Evolutionary conservation across 306 rosid genomes (phyloP), one percentile per base, ranked within the genome.

Genomic region (Chamaecrista fasciculata): DNA sequence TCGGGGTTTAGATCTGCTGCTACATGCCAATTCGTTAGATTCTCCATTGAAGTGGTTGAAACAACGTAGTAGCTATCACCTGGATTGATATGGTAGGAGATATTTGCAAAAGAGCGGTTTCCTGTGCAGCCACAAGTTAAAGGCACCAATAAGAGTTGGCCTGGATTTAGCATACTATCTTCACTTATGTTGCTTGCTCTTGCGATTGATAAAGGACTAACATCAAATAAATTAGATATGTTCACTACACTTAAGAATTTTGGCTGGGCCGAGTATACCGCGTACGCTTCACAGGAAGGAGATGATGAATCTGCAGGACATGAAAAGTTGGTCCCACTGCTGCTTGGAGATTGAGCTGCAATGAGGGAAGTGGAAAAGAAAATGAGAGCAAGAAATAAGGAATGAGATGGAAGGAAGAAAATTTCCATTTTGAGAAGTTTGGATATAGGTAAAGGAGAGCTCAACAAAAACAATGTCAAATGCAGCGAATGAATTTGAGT

Each of bases 111-210:
- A 67, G 80, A 86, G 29, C 23, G 77, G 65, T 63, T 79, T 52
- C 81, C 71, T 18, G 71, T 68, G 87, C 98, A 92, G 21, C 89
- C 81, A 31, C 96, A 92, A 39, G 69, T 75, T 72, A 90, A 49
- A 11, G 98, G 96, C 46, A 92, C 52, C 4, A 90, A 79, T 61
- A 92, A 80, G 73, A 82, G 79, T 55, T 87, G 91, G 67, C 75
- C 82, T 1, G 78, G 65, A 47, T 65, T 39, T 52, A 90, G 76
- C 71, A 43, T 42, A 12, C 16, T 51, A 3, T 53, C 33, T 37
- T 71, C 84, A 0, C 47, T 65, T 53, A 87, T 63, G 82, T 81
- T 92, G 51, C 91, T 87, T 6, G 96, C 89, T 49, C 80, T 69
- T 15, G 93, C 86, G 52, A 92, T 86, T 37, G 77, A 76, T 50